Evolutionary conservation across 2,329 filamentous ascomycete species (phyloP), one percentile per base, ranked within the genome.

Genomic region (Aspergillus tanneri): DNA sequence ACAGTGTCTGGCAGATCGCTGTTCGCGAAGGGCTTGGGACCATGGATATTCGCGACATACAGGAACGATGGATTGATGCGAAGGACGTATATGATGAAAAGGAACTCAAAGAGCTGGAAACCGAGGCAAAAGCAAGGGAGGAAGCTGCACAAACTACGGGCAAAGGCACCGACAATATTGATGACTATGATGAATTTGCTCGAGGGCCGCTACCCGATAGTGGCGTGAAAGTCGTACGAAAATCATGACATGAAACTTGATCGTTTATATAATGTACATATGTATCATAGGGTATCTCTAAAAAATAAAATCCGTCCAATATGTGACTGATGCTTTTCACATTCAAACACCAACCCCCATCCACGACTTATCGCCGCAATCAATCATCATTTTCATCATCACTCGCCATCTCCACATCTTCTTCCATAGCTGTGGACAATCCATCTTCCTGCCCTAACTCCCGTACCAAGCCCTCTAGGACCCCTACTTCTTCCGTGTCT

Each of bases 1-100:
- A 99, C 67, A 91, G 87, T 5, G 83, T 99, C n/a, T 99, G 93
- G 93, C 89, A 95, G 63, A 85, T 97, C 36, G 90, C 93, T 2
- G 95, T 97, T 83, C 83, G 90, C 47, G 80, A 85, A 53, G 79
- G 80, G 2, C 73, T 79, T 57, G 79, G 80, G 49, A 82, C 84
- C 27, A 84, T 95, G 78, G 90, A 95, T 60, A 84, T 90, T 8
- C 78, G 86, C 50, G 92, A 99, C 70, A 85, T 97, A 54, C 93
- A 99, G 71, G 93, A 99, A 73, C 80, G 93, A 52, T 99, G 93
- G 93, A 75, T 99, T 24, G 92, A 97, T 71, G 79, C 85, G 32
- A 93, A 91, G 66, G 91, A 91, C 12, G 89, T 87, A 56, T 90
- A 89, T 63, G 93, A 99, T 68, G 85, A 86, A 58, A 73, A 84